Evolutionary conservation across 805 yeast genomes (phyloP), one percentile per base, ranked within the genome.

Genomic region (Komagataella mondaviorum): DNA sequence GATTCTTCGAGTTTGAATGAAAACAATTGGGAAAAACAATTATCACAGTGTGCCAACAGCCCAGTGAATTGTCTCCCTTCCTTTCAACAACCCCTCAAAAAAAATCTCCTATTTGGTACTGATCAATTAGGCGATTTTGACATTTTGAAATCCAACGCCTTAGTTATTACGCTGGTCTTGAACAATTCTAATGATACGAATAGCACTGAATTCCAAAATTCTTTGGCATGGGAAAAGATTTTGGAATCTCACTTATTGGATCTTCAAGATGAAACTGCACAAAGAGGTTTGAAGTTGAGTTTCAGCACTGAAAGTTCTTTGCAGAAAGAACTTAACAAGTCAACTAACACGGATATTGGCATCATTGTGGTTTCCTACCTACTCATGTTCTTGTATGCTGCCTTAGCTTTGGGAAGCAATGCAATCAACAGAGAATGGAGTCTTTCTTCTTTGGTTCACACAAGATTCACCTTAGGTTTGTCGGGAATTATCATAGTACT

Each of bases 21-120:
- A 44, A 58, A 57, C 1, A 68, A 68, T 20, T 91, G 96, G 96
- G 61, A 70, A 45, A 55, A 60, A 1, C 69, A 75, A 51, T 61
- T 91, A 8, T 59, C 70, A 51, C 61, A 66, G 3, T 91, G 99
- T 62, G 74, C 93, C 0, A 71, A 75, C 17, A 78, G 88, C 1
- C 98, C 98, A 0, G 97, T 91, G 1, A 83, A 78, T 55, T 91
- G 99, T 62, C 68, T 91, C 45, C 98, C 99, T 0, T 67, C 82
- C 0, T 91, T 90, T 66, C 96, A 88, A 60, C 97, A 89, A 63
- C 98, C 98, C 0, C 70, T 91, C 55, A 84, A 81, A 57, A 77
- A 80, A 23, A 78, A 82, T 51, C 57, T 88, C 17, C 63, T 91
- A 3, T 87, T 91, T 64, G 90, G 91, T 16, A 30, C 39, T 30